A percentile compares a stretch with the other conserved stretches of the same genome.
Conservation (phyloP, 805 yeast species). For the Candida endomychidarum region DNA sequence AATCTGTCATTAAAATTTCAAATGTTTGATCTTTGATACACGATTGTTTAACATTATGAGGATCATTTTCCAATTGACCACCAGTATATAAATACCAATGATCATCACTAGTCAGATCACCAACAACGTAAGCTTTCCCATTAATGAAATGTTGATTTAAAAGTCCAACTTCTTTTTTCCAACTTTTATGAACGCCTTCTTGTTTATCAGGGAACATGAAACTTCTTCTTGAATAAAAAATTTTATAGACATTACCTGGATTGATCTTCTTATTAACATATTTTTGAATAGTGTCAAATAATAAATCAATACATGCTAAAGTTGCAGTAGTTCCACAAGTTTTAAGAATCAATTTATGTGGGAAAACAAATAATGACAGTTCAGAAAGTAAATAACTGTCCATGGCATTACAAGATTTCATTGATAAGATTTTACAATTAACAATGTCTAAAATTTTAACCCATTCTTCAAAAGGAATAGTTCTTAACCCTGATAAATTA, state of each 20-base stretch:
- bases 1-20: slow-evolving; percentile 88
- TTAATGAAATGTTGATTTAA: slow-evolving; percentile 63
- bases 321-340: slow-evolving; percentile 98
- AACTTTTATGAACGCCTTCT: slow-evolving; percentile 72
- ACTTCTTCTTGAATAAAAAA: slow-evolving; percentile 87
- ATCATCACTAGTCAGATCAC: slow-evolving; percentile 68
- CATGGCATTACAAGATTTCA: slow-evolving; percentile 60
- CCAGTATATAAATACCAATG: slow-evolving; percentile 90
- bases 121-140: slow-evolving; percentile 72
- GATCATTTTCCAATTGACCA: slow-evolving; percentile 29
- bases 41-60: slow-evolving; percentile 9
- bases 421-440: slow-evolving; percentile 84
- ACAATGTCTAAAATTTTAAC: slow-evolving; percentile 74
- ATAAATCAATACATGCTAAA: slow-evolving; percentile 65
- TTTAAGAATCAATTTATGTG: slow-evolving; percentile 80
- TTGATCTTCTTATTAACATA: slow-evolving; percentile 24
- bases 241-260: slow-evolving; percentile 48
- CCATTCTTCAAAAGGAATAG: slow-evolving; percentile 68
- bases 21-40: slow-evolving; percentile 61
- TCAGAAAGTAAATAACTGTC: slow-evolving; percentile 89
- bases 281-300: slow-evolving; percentile 46
- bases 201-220: slow-evolving; percentile 93
- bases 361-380: slow-evolving; percentile 85
- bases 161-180: slow-evolving; percentile 77
- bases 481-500: slow-evolving; percentile 47